Evolutionary conservation across 768 basidiomycete genomes (phyloP), one percentile per base, ranked within the genome.

Genomic region (Boletales sp.): DNA sequence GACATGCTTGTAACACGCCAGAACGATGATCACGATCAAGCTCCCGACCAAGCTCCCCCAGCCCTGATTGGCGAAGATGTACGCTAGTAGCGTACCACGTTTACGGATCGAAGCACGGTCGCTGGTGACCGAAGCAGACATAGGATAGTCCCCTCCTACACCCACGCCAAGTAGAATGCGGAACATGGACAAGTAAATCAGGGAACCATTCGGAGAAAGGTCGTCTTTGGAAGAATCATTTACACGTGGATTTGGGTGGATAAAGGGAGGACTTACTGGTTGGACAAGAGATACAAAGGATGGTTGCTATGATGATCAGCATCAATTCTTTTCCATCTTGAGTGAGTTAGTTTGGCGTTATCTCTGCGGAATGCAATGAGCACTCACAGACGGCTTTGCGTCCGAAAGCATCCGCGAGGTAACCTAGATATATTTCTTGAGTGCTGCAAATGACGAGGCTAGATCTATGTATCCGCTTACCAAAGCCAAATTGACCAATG

Each of bases 111-210:
- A 77, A 7, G 86, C 75, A 13, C 85, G 76, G 57, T 90, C 87
- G 7, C 79, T 79, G 11, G 84, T 79, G 50, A 88, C 72, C 10
- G 79, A 79, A 0, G 87, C 86, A 11, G 78, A 81, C 86, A 89
- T 84, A 2, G 87, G 86, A 60, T 88, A 88, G 64, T 89, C 89
- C 3, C 85, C 88, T 14, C 87, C 89, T 1, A 90, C 81, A 19
- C 88, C 89, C 15, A 91, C 69, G 0, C 89, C 89, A 33, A 90
- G 79, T 8, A 90, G 58, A 46, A 90, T 84, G 12, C 89, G 83
- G 60, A 79, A 89, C 4, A 83, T 57, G 14, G 72, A 72, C 13
- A 90, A 73, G 63, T 84, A 90, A 55, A 87, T 79, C 42, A 89
- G 72, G 19, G 65, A 72, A 25, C 65, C 57, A 40, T 78, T 62